Conservation (phyloP, 306 rosid genomes). For the Dryas drummondii region DNA sequence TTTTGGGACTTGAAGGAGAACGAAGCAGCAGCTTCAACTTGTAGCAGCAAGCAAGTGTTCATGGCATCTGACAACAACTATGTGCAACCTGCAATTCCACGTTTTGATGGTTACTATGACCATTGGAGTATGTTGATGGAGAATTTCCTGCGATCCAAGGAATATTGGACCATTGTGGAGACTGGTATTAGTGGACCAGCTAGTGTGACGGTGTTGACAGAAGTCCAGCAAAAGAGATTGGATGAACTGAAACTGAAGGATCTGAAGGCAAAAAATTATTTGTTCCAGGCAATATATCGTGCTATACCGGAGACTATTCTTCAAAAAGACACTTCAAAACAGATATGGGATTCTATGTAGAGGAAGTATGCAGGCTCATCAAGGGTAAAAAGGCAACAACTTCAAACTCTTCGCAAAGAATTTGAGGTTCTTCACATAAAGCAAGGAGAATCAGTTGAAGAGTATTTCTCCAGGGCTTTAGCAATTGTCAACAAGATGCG, state of each 20-base stretch:
- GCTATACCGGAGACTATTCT: neutral
- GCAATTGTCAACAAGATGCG: slow-evolving; percentile 4
- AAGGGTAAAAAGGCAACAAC: neutral
- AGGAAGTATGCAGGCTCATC: neutral
- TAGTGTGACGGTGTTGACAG: neutral
- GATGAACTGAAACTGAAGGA: slow-evolving; percentile 7
- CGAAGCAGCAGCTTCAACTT: too few relatives aligned
- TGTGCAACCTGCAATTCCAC: too few relatives aligned
- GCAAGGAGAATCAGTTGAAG: neutral
- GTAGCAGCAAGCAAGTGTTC: too few relatives aligned
- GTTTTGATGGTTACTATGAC: too few relatives aligned
- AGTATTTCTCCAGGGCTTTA: neutral
- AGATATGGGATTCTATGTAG: neutral
- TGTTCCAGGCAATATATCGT: too few relatives aligned
- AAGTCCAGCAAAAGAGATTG: neutral
- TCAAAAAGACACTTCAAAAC: neutral
- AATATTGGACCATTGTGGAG: too few relatives aligned
- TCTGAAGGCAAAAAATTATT: slow-evolving; percentile 1
- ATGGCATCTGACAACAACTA: too few relatives aligned
- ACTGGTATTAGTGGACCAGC: neutral
- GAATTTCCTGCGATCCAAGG: too few relatives aligned
- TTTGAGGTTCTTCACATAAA: neutral
- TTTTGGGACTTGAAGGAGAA: too few relatives aligned
- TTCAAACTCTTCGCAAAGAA: neutral
- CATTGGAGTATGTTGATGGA: too few relatives aligned